Conservation (phyloP, 192 early-diverging fungal genomes). For the Podila clonocystis region DNA sequence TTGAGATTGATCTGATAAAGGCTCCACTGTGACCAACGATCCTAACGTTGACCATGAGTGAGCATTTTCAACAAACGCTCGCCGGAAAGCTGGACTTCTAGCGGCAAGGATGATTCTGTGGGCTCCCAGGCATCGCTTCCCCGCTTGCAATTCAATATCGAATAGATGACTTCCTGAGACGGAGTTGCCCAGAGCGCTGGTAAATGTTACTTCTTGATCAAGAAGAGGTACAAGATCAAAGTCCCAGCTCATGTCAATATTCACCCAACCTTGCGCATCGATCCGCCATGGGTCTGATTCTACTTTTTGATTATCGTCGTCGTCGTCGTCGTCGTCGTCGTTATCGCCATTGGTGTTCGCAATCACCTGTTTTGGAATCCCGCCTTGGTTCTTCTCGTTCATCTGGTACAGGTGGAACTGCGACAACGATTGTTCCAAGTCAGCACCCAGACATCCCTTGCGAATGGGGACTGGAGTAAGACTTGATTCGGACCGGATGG, state of each 20-base stretch:
- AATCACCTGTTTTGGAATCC: neutral
- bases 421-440: constrained; percentile 52
- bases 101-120: constrained; percentile 59
- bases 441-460: constrained; percentile 34
- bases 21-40: constrained; percentile 20
- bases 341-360: constrained; percentile 11
- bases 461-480: constrained; percentile 39
- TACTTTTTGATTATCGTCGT: constrained; percentile 1
- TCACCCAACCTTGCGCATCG: constrained; percentile 27
- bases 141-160: constrained; percentile 58
- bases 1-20: neutral
- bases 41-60: neutral
- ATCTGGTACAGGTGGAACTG: constrained; percentile 36
- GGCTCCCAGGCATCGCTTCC: constrained; percentile 50
- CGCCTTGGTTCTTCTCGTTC: constrained; percentile 33
- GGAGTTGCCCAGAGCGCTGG: neutral
- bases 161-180: constrained; percentile 44
- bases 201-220: neutral
- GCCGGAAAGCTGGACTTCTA: constrained; percentile 50
- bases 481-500: constrained; percentile 61
- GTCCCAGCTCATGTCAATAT: constrained; percentile 46
- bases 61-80: constrained; percentile 23
- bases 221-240: constrained; percentile 34
- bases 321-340: constrained; percentile 24
- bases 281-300: constrained; percentile 29